Evolutionary conservation across 2,329 filamentous ascomycete genomes (phyloP).

Genomic region (Paradendryphiella salina): DNA sequence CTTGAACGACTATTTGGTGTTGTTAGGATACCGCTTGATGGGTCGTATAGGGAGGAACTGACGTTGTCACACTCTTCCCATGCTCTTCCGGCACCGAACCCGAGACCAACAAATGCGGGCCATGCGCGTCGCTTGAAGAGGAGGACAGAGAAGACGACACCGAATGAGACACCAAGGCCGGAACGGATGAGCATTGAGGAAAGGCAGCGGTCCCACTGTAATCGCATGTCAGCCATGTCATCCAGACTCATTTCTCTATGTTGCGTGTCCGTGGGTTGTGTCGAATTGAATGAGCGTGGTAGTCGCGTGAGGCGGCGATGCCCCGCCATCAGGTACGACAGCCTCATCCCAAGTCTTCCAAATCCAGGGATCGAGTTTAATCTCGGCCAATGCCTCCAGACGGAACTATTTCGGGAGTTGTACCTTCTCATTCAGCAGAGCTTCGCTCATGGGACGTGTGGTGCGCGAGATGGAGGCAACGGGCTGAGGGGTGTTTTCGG

Average conservation of each 20-base stretch:
- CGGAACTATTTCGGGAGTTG: conserved; percentile 7
- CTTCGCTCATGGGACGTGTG: conserved; percentile 87
- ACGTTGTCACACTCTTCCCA: conserved; percentile 96
- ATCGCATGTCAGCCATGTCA: conserved; percentile 25
- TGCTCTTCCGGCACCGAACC: conserved; percentile 92
- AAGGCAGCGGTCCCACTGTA: conserved; percentile 97
- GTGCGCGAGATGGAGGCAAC: conserved; percentile 68
- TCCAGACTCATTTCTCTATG: background rate
- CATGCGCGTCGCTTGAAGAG: conserved; percentile 97
- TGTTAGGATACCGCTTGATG: conserved; percentile 9
- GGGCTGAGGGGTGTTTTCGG: conserved; percentile 59
- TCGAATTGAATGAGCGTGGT: background rate
- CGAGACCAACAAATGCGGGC: conserved; percentile 92
- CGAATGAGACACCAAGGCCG: conserved; percentile 91
- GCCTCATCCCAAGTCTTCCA: background rate
- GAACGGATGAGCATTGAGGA: conserved; percentile 98
- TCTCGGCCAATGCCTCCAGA: background rate
- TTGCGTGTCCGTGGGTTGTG: conserved; percentile 3
- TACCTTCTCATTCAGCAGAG: conserved; percentile 99
- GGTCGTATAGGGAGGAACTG: conserved; percentile 26
- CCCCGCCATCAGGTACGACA: background rate
- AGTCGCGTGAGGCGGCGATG: conserved; percentile 19
- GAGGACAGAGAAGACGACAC: conserved; percentile 97
- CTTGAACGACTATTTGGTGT: conserved; percentile 54
- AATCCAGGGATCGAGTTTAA: background rate